Evolutionary conservation across 2,329 filamentous ascomycete genomes (phyloP).

Genomic region (Fonsecaea erecta): DNA sequence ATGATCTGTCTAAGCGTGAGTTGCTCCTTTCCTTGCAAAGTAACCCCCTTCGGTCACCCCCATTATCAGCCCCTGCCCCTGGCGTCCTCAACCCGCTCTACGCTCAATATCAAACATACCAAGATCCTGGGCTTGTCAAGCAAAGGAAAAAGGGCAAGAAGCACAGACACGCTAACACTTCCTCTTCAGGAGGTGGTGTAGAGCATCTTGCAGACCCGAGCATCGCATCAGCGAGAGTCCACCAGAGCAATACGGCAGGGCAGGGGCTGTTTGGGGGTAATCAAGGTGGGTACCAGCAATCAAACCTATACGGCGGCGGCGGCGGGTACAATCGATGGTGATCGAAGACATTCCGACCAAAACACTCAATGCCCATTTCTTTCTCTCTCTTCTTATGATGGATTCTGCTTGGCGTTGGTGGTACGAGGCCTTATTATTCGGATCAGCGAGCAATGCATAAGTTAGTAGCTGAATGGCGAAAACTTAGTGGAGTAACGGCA

Average conservation of each 20-base stretch:
- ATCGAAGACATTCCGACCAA: conserved; percentile 40
- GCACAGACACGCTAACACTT: conserved; percentile 99
- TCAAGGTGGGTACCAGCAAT: conserved; percentile 84
- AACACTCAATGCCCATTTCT: conserved; percentile 34
- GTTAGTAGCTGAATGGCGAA: conserved; percentile 35
- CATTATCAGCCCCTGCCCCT: conserved; percentile 77
- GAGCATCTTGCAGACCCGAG: conserved; percentile 99
- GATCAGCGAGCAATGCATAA: conserved; percentile 34
- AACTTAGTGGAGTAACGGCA: conserved; percentile 34
- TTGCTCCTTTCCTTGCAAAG: conserved; percentile 92
- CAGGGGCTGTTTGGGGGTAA: conserved; percentile 90
- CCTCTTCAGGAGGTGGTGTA: conserved; percentile 99
- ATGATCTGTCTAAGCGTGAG: conserved; percentile 97
- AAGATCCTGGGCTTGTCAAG: conserved; percentile 87
- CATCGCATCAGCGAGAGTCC: conserved; percentile 97
- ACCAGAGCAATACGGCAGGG: conserved; percentile 83
- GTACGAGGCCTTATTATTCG: conserved; percentile 31
- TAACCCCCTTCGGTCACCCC: conserved; percentile 80
- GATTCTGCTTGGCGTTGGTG: conserved; percentile 40
- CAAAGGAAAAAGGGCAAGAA: conserved; percentile 99
- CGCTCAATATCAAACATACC: conserved; percentile 75
- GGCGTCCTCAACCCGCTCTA: conserved; percentile 91
- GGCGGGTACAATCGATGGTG: conserved; percentile 72
- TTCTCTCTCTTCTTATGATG: conserved; percentile 28
- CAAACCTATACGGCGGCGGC: conserved; percentile 73